phyloP scores from a whole-genome alignment of 2,329 filamentous ascomycete genomes.

The Xylaria arbuscula region DNA sequence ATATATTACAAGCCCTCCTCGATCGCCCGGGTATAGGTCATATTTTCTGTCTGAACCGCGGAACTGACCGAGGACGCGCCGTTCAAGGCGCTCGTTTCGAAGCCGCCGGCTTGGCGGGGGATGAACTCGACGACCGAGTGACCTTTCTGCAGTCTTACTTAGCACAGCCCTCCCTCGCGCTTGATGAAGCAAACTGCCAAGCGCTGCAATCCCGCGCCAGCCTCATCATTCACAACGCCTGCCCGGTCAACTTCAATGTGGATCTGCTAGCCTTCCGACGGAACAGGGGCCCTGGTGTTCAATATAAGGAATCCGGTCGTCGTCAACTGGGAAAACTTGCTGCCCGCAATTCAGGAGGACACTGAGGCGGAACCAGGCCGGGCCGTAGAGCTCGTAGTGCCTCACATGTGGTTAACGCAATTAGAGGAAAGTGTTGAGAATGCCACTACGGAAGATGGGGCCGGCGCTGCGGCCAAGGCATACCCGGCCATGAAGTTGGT shows the following conservation, averaged over 20 bases:
- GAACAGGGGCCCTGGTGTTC: background rate
- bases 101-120: constrained; percentile 6
- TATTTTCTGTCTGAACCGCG: constrained; percentile 48
- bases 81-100: constrained; percentile 30
- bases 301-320: background rate
- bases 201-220: constrained; percentile 26
- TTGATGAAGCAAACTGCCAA: constrained; percentile 35
- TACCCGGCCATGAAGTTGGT: constrained; percentile 50
- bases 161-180: constrained; percentile 37
- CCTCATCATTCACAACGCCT: constrained; percentile 44
- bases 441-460: background rate
- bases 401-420: too few species aligned
- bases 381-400: too few species aligned
- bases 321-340: background rate
- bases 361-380: too few species aligned
- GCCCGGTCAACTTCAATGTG: constrained; percentile 46
- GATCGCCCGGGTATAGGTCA: constrained; percentile 34
- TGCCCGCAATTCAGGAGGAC: too few species aligned
- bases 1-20: constrained; percentile 41
- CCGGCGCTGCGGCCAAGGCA: constrained; percentile 21
- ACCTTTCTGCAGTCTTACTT: constrained; percentile 42
- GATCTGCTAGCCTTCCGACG: constrained; percentile 28
- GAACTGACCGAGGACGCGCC: constrained; percentile 23
- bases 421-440: constrained; percentile 14
- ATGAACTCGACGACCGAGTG: constrained; percentile 35